phyloP scores from a whole-genome alignment of 441 rosid genomes.

The Populus tomentosa region DNA sequence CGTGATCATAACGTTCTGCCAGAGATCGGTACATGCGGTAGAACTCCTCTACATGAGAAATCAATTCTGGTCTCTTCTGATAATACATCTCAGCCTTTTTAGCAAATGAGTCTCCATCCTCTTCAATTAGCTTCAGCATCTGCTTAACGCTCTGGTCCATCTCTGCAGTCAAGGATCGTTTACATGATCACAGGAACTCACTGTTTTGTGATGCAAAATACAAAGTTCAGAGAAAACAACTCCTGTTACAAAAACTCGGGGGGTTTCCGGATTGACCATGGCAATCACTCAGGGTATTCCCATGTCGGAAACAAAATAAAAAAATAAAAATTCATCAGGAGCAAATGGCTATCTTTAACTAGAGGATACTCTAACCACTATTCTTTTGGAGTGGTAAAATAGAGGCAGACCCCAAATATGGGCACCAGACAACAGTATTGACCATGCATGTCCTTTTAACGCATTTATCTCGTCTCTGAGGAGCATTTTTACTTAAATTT shows the following conservation, averaged over 20 bases:
- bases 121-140: conserved; percentile 86
- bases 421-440: background rate
- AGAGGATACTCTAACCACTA: background rate
- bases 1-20: conserved; percentile 86
- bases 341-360: background rate
- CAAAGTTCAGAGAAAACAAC: background rate
- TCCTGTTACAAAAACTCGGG: background rate
- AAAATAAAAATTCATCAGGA: background rate
- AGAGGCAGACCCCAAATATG: background rate
- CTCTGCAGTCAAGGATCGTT: conserved; percentile 40
- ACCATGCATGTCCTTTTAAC: background rate
- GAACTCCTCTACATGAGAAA: conserved; percentile 73
- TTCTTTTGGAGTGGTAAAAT: conserved; percentile 9
- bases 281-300: background rate
- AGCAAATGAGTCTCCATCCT: conserved; percentile 87
- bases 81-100: conserved; percentile 93
- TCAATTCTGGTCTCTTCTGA: conserved; percentile 76
- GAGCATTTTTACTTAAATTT: background rate
- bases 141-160: conserved; percentile 73
- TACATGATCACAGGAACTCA: conserved; percentile 5
- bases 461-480: background rate
- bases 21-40: conserved; percentile 82
- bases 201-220: background rate
- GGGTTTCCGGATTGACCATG: background rate
- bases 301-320: background rate